Conservation (phyloP, 2,329 filamentous ascomycete species). For the Cladosporium sphaerospermum region DNA sequence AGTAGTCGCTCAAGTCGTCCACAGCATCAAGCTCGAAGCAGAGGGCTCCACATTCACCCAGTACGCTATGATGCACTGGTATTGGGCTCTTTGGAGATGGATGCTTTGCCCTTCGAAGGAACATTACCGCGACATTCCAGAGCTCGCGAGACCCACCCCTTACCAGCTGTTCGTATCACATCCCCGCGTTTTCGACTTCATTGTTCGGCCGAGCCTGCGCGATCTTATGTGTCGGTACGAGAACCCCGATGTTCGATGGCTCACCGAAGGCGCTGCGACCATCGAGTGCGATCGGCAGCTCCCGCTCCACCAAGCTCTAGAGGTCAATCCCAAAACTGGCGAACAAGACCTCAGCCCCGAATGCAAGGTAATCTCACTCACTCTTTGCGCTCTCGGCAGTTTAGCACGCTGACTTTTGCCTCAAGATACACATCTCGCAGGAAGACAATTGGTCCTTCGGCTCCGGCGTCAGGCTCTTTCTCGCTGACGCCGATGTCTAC, state of each 20-base stretch:
- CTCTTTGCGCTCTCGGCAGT: too few relatives aligned
- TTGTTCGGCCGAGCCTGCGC: background rate
- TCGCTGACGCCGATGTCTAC: too few relatives aligned
- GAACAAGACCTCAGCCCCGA: slow-evolving; percentile 7
- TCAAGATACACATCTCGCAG: too few relatives aligned
- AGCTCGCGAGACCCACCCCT: background rate
- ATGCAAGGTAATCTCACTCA: slow-evolving; percentile 1
- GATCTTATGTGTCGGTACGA: slow-evolving; percentile 1
- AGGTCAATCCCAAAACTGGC: background rate
- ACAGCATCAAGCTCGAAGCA: background rate
- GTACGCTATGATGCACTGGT: slow-evolving; percentile 7
- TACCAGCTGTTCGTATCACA: slow-evolving; percentile 5
- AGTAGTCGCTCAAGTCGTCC: background rate
- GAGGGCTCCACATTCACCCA: background rate
- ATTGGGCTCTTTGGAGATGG: slow-evolving; percentile 5
- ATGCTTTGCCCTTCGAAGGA: slow-evolving; percentile 1
- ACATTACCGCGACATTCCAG: slow-evolving; percentile 3
- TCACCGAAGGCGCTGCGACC: slow-evolving; percentile 6
- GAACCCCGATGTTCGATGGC: background rate
- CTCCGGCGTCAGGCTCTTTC: too few relatives aligned
- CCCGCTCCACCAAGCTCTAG: background rate
- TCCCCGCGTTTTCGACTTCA: slow-evolving; percentile 3
- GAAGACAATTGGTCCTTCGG: too few relatives aligned
- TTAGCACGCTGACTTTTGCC: too few relatives aligned
- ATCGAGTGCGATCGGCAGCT: background rate